Evolutionary conservation across 495 filamentous ascomycete species (phyloP).

Genomic region (Penicillium desertorum): DNA sequence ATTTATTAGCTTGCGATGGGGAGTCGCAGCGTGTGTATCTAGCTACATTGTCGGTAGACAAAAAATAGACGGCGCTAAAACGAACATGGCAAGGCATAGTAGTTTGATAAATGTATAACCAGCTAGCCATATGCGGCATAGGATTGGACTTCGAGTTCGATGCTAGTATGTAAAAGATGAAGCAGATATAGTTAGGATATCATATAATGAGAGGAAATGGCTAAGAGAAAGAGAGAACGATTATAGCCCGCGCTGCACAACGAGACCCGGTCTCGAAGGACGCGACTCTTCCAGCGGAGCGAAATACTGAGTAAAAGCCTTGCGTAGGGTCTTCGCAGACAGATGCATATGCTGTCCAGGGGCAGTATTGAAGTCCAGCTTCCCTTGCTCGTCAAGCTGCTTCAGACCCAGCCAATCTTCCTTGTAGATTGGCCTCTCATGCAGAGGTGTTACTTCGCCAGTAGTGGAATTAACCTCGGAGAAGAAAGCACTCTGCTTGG

Average conservation of each 20-base stretch:
- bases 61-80: constrained; percentile 26
- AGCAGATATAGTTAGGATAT: constrained; percentile 10
- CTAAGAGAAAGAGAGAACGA: not conserved
- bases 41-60: constrained; percentile 23
- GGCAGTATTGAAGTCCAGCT: constrained; percentile 66
- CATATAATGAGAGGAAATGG: not conserved
- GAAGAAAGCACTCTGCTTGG: constrained; percentile 92
- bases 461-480: constrained; percentile 73
- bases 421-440: constrained; percentile 72
- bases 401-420: constrained; percentile 95
- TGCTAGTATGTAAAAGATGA: not conserved
- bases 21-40: constrained; percentile 21
- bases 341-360: constrained; percentile 85
- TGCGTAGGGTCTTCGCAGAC: constrained; percentile 61
- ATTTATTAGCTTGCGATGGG: constrained; percentile 10
- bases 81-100: not conserved
- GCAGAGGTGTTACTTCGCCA: constrained; percentile 62
- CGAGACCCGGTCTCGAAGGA: constrained; percentile 14
- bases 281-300: constrained; percentile 29
- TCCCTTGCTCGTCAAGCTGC: constrained; percentile 74
- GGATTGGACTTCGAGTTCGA: not conserved
- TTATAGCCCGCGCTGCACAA: constrained; percentile 25
- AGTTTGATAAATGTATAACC: not conserved
- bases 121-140: not conserved
- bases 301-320: constrained; percentile 73